Evolutionary conservation across 2,329 filamentous ascomycete genomes (phyloP).

Genomic region (Monosporascus sp.): DNA sequence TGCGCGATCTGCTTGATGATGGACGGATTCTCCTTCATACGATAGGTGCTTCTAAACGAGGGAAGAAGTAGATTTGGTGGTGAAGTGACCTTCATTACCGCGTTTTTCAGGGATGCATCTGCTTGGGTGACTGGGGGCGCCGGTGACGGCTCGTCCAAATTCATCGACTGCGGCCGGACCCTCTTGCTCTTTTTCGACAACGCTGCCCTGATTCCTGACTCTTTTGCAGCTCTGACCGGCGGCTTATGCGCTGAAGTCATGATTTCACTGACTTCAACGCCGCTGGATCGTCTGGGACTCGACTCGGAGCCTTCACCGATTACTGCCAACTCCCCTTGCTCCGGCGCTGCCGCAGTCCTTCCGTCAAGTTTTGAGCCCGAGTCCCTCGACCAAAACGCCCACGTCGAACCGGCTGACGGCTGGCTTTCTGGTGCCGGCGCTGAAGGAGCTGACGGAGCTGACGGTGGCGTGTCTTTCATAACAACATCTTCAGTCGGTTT

Average conservation of each 20-base stretch:
- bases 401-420: conserved; percentile 59
- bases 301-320: conserved; percentile 52
- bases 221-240: conserved; percentile 24
- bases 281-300: conserved; percentile 44
- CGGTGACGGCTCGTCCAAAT: conserved; percentile 35
- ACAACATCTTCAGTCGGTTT: conserved; percentile 36
- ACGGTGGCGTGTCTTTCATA: conserved; percentile 37
- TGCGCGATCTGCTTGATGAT: conserved; percentile 62
- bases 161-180: conserved; percentile 41
- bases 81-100: conserved; percentile 23
- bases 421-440: conserved; percentile 16
- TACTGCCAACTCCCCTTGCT: conserved; percentile 50
- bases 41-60: conserved; percentile 64
- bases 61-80: conserved; percentile 63
- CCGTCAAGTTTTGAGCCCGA: conserved; percentile 30
- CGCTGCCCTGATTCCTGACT: conserved; percentile 19
- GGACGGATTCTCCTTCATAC: conserved; percentile 60
- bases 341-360: conserved; percentile 27
- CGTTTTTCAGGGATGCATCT: conserved; percentile 21
- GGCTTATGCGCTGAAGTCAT: conserved; percentile 27
- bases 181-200: conserved; percentile 39
- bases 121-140: conserved; percentile 30
- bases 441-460: conserved; percentile 24
- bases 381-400: conserved; percentile 76
- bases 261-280: conserved; percentile 35